Conservation (phyloP, 805 yeast species). For the Metschnikowia cerradonensis region DNA sequence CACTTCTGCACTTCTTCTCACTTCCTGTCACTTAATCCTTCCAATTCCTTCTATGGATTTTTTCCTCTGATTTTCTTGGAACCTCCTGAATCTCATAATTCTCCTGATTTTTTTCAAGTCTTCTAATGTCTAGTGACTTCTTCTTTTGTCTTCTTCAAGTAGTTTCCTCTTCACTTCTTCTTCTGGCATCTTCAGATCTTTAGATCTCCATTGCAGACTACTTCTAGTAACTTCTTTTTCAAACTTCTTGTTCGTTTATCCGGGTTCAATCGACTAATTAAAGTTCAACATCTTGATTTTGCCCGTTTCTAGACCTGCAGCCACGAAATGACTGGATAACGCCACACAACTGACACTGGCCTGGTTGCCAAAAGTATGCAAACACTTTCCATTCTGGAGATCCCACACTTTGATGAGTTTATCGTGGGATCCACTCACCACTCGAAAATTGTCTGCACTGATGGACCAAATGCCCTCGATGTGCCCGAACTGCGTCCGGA, state of each 20-base stretch:
- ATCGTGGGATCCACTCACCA: conserved; percentile 94
- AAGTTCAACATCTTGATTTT: conserved; percentile 65
- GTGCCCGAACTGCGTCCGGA: conserved; percentile 94
- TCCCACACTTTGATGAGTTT: conserved; percentile 91
- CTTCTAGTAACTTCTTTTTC: not conserved
- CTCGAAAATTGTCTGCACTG: conserved; percentile 91
- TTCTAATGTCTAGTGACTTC: too few relatives aligned
- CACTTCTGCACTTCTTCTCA: too few relatives aligned
- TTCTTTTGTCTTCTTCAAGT: too few relatives aligned
- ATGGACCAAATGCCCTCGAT: conserved; percentile 98
- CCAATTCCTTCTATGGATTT: too few relatives aligned
- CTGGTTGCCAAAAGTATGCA: conserved; percentile 86
- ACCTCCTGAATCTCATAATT: too few relatives aligned
- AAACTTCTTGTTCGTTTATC: not conserved
- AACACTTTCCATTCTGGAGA: conserved; percentile 86
- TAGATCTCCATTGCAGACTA: too few relatives aligned
- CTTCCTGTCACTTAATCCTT: too few relatives aligned
- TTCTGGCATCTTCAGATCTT: not conserved
- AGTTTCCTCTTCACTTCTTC: not conserved
- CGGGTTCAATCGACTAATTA: not conserved
- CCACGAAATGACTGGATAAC: conserved; percentile 83
- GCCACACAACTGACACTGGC: conserved; percentile 64
- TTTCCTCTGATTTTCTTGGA: too few relatives aligned
- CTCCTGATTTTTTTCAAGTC: too few relatives aligned
- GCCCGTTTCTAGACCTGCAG: conserved; percentile 88